Evolutionary conservation across 257 asterid species (phyloP), one percentile per base, ranked within the genome.

Genomic region (Scutellaria galericulata): DNA sequence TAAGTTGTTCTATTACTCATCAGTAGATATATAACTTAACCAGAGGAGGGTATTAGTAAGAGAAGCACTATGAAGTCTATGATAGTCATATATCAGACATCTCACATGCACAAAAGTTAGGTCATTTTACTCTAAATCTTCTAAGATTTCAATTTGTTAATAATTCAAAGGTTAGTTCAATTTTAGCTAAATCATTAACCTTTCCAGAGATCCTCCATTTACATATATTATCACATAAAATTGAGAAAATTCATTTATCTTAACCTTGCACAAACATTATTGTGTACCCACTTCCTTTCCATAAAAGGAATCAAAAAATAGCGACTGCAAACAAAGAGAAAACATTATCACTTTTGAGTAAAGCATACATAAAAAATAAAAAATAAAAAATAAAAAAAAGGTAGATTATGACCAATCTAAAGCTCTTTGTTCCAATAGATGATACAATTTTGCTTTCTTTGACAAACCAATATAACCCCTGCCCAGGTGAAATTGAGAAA

Each of bases 261-360:
- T 73, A 71, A 94, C 99, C 97, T 89, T 94, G 97, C 70, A 89
- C 70, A 80, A 91, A 91, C 97, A 91, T 94, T 7, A 93, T 88
- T 52, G 91, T 77, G 81, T 94, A 89, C 72, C 99, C 97, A 68
- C 83, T 84, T 85, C 97, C 99, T 83, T 82, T 94, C 99, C 99
- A 89, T 79, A n/a, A 91, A 39, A 2, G 97, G 97, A 79, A 91
- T 78, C 83, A 89, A 97, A 80, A 94, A 94, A 77, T 89, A 86
- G 55, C 86, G 97, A 80, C 99, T 89, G 85, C 81, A 77, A 75
- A 81, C 40, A 68, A 69, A 64, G 48, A 62, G 64, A 68, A 41
- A 40, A 66, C 44, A 64, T 35, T 4, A n/a, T 68, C 64, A 67
- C 40, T 50, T 69, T 69, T 31, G 65, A 79, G 13, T 63, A 68